Evolutionary conservation across 768 basidiomycete genomes (phyloP), one percentile per base, ranked within the genome.

Genomic region (Panaeolus cyanescens): DNA sequence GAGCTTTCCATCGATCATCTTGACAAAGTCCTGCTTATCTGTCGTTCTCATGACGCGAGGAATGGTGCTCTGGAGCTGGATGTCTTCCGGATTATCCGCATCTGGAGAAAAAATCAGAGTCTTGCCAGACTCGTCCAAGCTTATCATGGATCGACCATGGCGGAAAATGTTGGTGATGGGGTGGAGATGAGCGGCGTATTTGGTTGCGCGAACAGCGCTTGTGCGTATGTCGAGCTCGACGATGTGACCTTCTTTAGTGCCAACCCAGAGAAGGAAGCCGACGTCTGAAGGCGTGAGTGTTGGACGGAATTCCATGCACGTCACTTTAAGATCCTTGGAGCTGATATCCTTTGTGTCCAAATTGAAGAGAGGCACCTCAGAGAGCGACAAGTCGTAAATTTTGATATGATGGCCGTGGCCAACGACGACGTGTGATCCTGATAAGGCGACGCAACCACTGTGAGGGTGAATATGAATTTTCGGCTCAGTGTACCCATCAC

Each of bases 221-320:
- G 81, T 85, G 57, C 82, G 74, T 36, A 91, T 77, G 68, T 98
- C 93, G 59, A 96, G 65, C 78, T 97, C 95, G 65, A 89, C 81
- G 25, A 99, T 61, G 71, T 91, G 87, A 0, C 96, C 96, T 25
- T 96, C 94, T 75, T 92, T 95, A 30, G 93, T 93, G 4, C 96
- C 96, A 10, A 90, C 75, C 96, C 96, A 98, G 2, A 95, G 67
- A 58, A 85, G 80, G 31, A 79, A 79, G 2, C 91, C 92, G 17
- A 82, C 77, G 56, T 89, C 84, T 0, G 64, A 74, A n/a, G 74
- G 66, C 9, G 71, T 66, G 2, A 64, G 66, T 2, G 81, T 80
- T 0, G 89, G 83, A 15, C 89, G 81, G 71, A 95, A 93, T 72
- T 90, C 93, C 74, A 96, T 80, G 20, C 88, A 86, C 1, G 89